Base-by-base conservation (phyloP, 306 rosid genomes). In the Vigna nakashimae region DNA sequence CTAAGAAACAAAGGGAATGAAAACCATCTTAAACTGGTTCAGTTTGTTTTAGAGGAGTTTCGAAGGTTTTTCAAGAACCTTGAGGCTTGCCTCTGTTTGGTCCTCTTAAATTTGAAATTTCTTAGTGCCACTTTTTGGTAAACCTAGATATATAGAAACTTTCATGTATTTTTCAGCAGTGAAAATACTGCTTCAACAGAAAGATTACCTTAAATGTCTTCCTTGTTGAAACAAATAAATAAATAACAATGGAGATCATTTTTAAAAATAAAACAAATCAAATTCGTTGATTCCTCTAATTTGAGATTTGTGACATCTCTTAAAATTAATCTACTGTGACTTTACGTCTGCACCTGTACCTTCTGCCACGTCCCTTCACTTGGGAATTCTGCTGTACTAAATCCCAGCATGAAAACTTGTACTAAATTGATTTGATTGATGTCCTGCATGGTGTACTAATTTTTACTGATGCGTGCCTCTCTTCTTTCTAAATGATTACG, bases 391-490 rank as follows among this genome's bases (percentile, higher is more conserved):
- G 9, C 22, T 62, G 5, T 18, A n/a, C 58, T 2, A 1, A 13
- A 58, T 73, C 55, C 45, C 10, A 58, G 0, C 46, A 18, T 74
- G 34, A 50, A n/a, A 32, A 32, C 38, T 48, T 36, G n/a, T 38
- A 20, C 43, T 26, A 34, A 51, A 5, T 20, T 42, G 45, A 60
- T n/a, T 45, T 48, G 40, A 53, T 48, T 20, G 40, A 36, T 24
- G 67, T 53, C 50, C 45, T 24, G 46, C 58, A 59, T 17, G 49
- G 53, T 52, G 73, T 62, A 32, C 77, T 71, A 48, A 65, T 6
- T 67, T 36, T 58, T 80, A 48, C 62, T 52, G 57, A 26, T 34
- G 56, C 76, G 18, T 53, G 24, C 22, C 65, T 69, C n/a, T 66
- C 36, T 67, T 22, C 65, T 40, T 52, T 59, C 30, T 20, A 64